Base-by-base conservation (phyloP, 495 filamentous ascomycete species). In the Terfezia boudieri region DNA sequence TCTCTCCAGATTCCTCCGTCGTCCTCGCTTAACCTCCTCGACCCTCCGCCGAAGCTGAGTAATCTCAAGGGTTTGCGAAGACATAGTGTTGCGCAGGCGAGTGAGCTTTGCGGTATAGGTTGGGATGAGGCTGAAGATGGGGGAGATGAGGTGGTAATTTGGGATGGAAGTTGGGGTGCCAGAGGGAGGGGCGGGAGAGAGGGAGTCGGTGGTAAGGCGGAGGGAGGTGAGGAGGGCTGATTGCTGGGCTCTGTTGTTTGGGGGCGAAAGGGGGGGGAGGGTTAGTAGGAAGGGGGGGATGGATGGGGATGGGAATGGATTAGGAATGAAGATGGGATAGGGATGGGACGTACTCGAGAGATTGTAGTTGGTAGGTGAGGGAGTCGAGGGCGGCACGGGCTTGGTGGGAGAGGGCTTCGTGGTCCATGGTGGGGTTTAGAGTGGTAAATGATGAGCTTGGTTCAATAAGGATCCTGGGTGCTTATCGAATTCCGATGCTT, bases 131-230 rank as follows among this genome's bases (percentile, higher is more conserved):
- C 26, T 32, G 26, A 32, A 7, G 26, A 32, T 32, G 26, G 26
- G 26, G 26, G 26, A 32, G 26, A 32, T 32, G 7, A 32, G 26
- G 2, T 32, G 26, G 53, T 65, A 65, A 36, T 55, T 41, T 23
- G 62, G 62, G 53, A 65, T 65, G 23, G 59, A 52, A 6, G 56
- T 51, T 43, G 64, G 38, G 3, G 62, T 64, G 2, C 61, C 61
- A 4, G 62, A 55, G 52, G 64, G 56, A 3, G 52, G 50, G 12
- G 53, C 57, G 59, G 58, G 64, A 26, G 37, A 50, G 11, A 62
- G 62, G 46, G 64, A 57, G 1, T 57, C 55, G 50, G 56, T 56
- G 23, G 61, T 56, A 9, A 59, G 53, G 53, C 46, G 55, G 26
- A 51, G 53, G 23, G 62, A 59, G 11, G 55, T 48, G 16, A 65